Evolutionary conservation across 2,329 filamentous ascomycete genomes (phyloP).

Genomic region (Aspergillus neoniger): DNA sequence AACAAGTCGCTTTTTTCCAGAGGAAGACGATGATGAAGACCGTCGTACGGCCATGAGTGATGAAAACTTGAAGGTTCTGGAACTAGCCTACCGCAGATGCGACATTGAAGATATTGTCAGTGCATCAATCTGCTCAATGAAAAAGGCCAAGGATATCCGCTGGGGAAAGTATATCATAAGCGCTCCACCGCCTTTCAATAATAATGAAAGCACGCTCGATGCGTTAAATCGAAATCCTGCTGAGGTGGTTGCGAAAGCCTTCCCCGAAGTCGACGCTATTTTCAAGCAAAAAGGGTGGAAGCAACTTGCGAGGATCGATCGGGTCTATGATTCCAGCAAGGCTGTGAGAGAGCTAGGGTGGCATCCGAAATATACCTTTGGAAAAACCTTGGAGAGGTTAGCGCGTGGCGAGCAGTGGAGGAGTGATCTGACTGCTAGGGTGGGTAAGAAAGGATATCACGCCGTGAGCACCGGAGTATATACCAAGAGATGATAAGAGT

Average conservation of each 20-base stretch:
- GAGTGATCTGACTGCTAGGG: not conserved
- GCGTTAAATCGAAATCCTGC: not conserved
- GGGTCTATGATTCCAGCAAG: slow-evolving; percentile 17
- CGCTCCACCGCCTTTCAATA: not conserved
- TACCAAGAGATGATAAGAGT: not conserved
- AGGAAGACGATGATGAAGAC: slow-evolving; percentile 15
- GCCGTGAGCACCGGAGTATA: not conserved
- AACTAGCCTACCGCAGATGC: slow-evolving; percentile 14
- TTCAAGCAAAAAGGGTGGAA: slow-evolving; percentile 15
- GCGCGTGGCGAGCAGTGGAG: not conserved
- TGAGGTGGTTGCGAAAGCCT: not conserved
- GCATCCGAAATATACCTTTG: slow-evolving; percentile 12
- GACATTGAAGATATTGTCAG: slow-evolving; percentile 17
- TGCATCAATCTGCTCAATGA: slow-evolving; percentile 10
- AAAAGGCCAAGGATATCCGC: not conserved
- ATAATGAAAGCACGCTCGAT: not conserved
- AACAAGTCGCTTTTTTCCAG: slow-evolving; percentile 14
- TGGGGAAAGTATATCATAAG: not conserved
- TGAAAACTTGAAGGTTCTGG: slow-evolving; percentile 15
- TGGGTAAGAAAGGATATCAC: not conserved
- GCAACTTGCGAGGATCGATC: slow-evolving; percentile 13
- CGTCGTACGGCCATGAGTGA: slow-evolving; percentile 14
- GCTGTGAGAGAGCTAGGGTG: slow-evolving; percentile 12
- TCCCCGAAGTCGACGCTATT: slow-evolving; percentile 6
- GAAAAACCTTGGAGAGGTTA: not conserved